Percentiles rank a stretch among this genome's conserved stretches.
Conservation (phyloP, 768 basidiomycete species). For the Collybia sordida region DNA sequence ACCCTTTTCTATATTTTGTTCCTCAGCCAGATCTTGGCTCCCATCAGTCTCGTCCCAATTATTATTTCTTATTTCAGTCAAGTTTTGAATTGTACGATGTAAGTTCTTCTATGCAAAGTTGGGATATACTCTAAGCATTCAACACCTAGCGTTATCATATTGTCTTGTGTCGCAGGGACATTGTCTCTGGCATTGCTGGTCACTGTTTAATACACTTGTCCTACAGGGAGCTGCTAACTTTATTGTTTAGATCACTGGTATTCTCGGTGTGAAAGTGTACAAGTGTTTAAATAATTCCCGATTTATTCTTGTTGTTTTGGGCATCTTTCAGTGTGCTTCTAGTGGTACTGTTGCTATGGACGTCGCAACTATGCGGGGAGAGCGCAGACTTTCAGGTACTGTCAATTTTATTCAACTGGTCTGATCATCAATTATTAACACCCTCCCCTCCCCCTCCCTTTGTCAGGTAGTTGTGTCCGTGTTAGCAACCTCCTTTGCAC, state of each 20-base stretch:
- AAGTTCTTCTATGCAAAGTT: conserved; percentile 20
- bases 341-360: conserved; percentile 42
- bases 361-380: conserved; percentile 32
- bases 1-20: conserved; percentile 57
- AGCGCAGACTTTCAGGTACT: conserved; percentile 50
- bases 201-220: not conserved
- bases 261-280: conserved; percentile 67
- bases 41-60: conserved; percentile 39
- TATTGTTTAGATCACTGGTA: conserved; percentile 50
- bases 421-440: not conserved
- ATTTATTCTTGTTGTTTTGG: conserved; percentile 45
- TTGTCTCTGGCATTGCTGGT: conserved; percentile 43
- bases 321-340: conserved; percentile 41
- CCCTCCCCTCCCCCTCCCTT: not conserved
- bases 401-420: not conserved
- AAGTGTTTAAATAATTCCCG: conserved; percentile 61
- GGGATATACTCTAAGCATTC: not conserved
- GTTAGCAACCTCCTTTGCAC: conserved; percentile 32
- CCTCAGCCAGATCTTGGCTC: conserved; percentile 53
- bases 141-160: conserved; percentile 31
- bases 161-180: conserved; percentile 34
- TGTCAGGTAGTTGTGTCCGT: conserved; percentile 47
- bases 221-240: not conserved
- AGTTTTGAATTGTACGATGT: conserved; percentile 46
- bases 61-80: conserved; percentile 46